Evolutionary conservation across 495 filamentous ascomycete species (phyloP).

Genomic region (Lasiosphaeria hispida): DNA sequence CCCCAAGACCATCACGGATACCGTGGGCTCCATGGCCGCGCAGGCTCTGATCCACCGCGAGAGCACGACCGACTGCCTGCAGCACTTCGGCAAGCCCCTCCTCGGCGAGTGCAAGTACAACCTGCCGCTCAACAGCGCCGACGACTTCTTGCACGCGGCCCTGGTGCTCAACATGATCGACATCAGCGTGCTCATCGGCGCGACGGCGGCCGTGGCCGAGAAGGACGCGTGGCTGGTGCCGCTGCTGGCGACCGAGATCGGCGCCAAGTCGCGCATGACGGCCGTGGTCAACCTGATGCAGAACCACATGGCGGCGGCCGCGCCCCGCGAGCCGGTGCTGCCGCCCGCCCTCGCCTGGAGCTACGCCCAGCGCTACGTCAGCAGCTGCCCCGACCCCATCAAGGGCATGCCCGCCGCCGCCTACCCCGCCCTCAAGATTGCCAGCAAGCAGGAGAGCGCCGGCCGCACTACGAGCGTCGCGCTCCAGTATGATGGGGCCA

Average conservation of each 20-base stretch:
- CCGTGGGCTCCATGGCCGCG: constrained; percentile 35
- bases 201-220: constrained; percentile 51
- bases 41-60: constrained; percentile 37
- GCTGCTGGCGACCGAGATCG: constrained; percentile 31
- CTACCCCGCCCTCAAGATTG: constrained; percentile 25
- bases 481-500: constrained; percentile 21
- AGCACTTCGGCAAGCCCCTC: constrained; percentile 33
- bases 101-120: constrained; percentile 30
- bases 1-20: constrained; percentile 33
- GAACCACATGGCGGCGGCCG: constrained; percentile 32
- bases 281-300: constrained; percentile 46
- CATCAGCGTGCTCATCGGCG: constrained; percentile 54
- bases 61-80: constrained; percentile 34
- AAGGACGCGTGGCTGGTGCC: constrained; percentile 43
- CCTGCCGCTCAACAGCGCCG: constrained; percentile 18
- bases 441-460: constrained; percentile 5
- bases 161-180: constrained; percentile 49
- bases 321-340: constrained; percentile 35
- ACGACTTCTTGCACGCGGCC: constrained; percentile 30
- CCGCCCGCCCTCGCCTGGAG: constrained; percentile 35
- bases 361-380: constrained; percentile 33
- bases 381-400: constrained; percentile 19
- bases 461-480: constrained; percentile 20
- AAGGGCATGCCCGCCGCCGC: constrained; percentile 6
- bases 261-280: constrained; percentile 36